phyloP scores from a whole-genome alignment of 805 yeast species.

The Cyberlindnera galapagoensis region DNA sequence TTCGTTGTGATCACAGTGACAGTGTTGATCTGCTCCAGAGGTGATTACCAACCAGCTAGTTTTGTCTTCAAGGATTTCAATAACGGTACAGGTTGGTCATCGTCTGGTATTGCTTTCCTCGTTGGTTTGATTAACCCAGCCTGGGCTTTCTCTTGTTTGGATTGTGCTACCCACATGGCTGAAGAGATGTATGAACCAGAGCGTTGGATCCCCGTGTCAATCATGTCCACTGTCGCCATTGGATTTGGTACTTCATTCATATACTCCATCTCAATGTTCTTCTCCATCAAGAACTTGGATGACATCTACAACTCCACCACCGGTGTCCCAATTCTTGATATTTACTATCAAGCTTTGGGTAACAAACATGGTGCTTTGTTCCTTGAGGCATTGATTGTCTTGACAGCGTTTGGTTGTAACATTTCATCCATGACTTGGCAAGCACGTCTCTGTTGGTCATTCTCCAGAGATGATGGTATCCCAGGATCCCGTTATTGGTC shows the following conservation, averaged over 20 bases:
- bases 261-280: conserved; percentile 51
- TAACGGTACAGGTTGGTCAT: conserved; percentile 56
- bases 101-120: conserved; percentile 53
- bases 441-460: conserved; percentile 62
- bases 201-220: conserved; percentile 52
- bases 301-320: conserved; percentile 41
- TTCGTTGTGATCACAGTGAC: conserved; percentile 48
- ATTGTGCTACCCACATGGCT: conserved; percentile 66
- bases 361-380: conserved; percentile 49
- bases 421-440: conserved; percentile 64
- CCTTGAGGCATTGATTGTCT: conserved; percentile 40
- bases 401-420: conserved; percentile 53
- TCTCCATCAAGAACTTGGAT: conserved; percentile 47
- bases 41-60: conserved; percentile 42
- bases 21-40: conserved; percentile 45
- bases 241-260: conserved; percentile 56
- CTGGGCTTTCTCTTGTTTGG: conserved; percentile 65
- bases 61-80: conserved; percentile 50
- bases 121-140: conserved; percentile 68
- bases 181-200: conserved; percentile 55
- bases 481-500: conserved; percentile 48
- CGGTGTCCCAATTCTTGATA: conserved; percentile 58
- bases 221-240: conserved; percentile 55
- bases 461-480: conserved; percentile 58
- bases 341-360: conserved; percentile 50